These are phyloP conservation scores for Saturnispora bothae DNA, from an alignment of 805 yeast species.

Conservation along the genomic window DNA sequence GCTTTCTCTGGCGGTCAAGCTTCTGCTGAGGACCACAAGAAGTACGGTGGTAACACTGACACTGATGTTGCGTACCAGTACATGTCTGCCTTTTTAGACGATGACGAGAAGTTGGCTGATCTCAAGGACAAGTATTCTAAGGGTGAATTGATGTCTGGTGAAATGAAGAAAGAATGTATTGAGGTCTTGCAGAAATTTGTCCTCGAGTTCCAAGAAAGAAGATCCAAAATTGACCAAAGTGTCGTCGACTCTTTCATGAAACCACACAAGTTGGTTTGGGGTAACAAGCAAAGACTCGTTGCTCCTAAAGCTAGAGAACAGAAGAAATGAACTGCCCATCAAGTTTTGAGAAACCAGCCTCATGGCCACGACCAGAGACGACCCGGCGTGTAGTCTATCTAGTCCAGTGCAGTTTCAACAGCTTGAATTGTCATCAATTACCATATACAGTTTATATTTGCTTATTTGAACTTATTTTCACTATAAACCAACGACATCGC, in stretches of 20 bases:
- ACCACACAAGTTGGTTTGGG: slow-evolving; percentile 73
- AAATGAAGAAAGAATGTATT: slow-evolving; percentile 82
- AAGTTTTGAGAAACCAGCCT: not conserved
- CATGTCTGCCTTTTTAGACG: slow-evolving; percentile 78
- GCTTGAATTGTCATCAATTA: too few relatives aligned
- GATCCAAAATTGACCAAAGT: slow-evolving; percentile 54
- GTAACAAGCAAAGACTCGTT: slow-evolving; percentile 62
- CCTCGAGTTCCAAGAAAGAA: slow-evolving; percentile 67
- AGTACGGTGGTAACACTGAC: slow-evolving; percentile 86
- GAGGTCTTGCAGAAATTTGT: slow-evolving; percentile 73
- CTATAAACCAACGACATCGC: too few relatives aligned
- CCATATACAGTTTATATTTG: too few relatives aligned
- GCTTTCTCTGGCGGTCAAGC: slow-evolving; percentile 94
- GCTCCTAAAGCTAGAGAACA: slow-evolving; percentile 46
- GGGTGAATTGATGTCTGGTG: slow-evolving; percentile 86
- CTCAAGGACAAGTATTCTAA: slow-evolving; percentile 55
- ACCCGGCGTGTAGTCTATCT: too few relatives aligned
- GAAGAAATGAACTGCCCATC: slow-evolving; percentile 24
- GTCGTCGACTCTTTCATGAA: slow-evolving; percentile 62
- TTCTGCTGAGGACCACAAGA: slow-evolving; percentile 82
- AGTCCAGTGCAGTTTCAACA: too few relatives aligned
- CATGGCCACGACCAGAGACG: not conserved
- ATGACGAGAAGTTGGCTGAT: slow-evolving; percentile 64
- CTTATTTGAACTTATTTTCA: too few relatives aligned
- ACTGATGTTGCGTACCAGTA: slow-evolving; percentile 94